Evolutionary conservation across 345 rosid species (phyloP), one percentile per base, ranked within the genome.

Genomic region (Eucalyptus caleyi): DNA sequence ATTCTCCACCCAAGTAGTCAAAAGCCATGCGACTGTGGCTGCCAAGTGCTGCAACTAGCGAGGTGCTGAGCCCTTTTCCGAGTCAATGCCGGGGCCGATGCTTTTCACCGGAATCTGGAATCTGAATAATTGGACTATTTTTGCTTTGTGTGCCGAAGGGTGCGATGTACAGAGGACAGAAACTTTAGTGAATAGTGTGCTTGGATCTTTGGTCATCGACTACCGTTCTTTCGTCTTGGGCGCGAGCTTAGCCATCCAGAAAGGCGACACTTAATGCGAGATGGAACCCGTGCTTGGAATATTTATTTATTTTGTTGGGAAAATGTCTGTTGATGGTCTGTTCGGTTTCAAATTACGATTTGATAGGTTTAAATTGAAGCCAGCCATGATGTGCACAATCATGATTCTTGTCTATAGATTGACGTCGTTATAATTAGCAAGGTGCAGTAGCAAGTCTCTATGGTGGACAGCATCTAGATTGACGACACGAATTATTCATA

Each of bases 401-500:
- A 10, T 34, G 45, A 37, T 72, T 37, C 6, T 6, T 10, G 44
- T 34, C 14, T 34, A 72, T 34, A 37, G 4, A 34, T 18, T 19
- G 40, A 72, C 6, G 3, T 3, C 26, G 0, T 3, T 34, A 10
- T 34, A 19, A 34, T 34, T 34, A 72, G 82, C 26, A 10, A 69
- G 82, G 21, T 32, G 26, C 40, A 69, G 81, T 2, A 9, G 0
- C 9, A 69, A 34, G 81, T 21, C 26, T 9, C 19, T 30, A 4
- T 4, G 42, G 42, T 32, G 81, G 81, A 16, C 6, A 5, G 12
- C 13, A 32, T 16, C 24, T 0, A 16, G 24, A 69, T 9, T 18
- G 0, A 69, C 0, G 3, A n/a, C 40, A 65, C 77, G 2, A 4
- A 27, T 26, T 60, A 6, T 6, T 6, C 16, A 4, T 62, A 27